Evolutionary conservation across 1,139 yeast species (phyloP).

Genomic region (Taphrina deformans): DNA sequence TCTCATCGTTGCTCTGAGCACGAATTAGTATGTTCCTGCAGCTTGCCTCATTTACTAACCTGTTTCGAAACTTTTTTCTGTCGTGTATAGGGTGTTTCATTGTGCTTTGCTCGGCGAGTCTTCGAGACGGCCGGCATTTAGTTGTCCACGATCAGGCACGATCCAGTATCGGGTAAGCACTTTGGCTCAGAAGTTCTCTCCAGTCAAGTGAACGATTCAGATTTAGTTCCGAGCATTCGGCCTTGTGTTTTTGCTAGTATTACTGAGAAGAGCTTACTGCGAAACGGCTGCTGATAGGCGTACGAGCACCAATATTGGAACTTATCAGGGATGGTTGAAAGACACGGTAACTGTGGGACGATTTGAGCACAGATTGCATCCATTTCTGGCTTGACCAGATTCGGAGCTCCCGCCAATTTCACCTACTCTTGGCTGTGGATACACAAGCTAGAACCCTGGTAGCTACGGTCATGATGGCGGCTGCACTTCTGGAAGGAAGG

Average conservation of each 20-base stretch:
- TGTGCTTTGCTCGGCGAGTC: constrained; percentile 1
- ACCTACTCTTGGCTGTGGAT: too few relatives aligned
- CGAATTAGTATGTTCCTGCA: neutral
- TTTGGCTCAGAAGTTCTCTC: neutral
- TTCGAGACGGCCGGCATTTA: constrained; percentile 18
- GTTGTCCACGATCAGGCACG: neutral
- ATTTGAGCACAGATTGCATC: neutral
- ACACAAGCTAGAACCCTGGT: too few relatives aligned
- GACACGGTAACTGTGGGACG: neutral
- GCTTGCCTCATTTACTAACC: neutral
- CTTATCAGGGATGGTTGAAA: too few relatives aligned
- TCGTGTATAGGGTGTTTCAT: constrained; percentile 5
- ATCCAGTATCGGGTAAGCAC: neutral
- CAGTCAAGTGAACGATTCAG: neutral
- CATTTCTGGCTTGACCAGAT: neutral
- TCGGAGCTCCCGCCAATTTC: neutral
- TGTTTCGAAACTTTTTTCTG: neutral
- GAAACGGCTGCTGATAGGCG: too few relatives aligned
- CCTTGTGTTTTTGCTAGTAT: too few relatives aligned
- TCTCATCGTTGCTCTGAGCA: neutral
- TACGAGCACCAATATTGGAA: too few relatives aligned
- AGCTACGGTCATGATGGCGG: too few relatives aligned
- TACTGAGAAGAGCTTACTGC: too few relatives aligned
- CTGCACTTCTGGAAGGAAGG: too few relatives aligned
- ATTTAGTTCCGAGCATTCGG: too few relatives aligned